These are phyloP conservation scores for Ceratocystis eucalypticola DNA, from an alignment of 2,329 filamentous ascomycete species.

Conservation along the genomic window DNA sequence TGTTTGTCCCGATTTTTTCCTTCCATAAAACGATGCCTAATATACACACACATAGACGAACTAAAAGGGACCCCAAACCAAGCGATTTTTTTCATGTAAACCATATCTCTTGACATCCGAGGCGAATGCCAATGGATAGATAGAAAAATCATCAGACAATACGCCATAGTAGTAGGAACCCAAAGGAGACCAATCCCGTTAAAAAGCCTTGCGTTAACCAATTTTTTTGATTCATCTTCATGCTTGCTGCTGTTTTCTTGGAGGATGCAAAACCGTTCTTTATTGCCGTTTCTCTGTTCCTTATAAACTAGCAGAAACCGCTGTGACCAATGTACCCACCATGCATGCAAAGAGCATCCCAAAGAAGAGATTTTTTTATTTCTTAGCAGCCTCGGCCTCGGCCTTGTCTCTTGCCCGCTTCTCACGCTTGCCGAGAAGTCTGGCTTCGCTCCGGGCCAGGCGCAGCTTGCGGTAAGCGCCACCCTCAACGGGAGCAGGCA, in stretches of 20 bases:
- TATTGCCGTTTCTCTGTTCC: constrained; percentile 18
- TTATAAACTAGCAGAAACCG: constrained; percentile 19
- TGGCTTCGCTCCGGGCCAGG: constrained; percentile 68
- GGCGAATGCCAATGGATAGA: constrained; percentile 12
- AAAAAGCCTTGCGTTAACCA: constrained; percentile 24
- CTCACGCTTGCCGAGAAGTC: constrained; percentile 71
- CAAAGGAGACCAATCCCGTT: constrained; percentile 27
- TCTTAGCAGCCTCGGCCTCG: constrained; percentile 73
- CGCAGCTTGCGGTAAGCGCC: constrained; percentile 80
- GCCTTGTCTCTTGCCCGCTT: constrained; percentile 86
- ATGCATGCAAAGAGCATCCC: constrained; percentile 16
- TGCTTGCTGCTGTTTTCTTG: constrained; percentile 8
- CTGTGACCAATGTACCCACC: constrained; percentile 17
- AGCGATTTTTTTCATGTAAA: constrained; percentile 5
- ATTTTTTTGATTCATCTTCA: constrained; percentile 18
- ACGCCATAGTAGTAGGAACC: constrained; percentile 24
- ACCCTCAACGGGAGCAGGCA: constrained; percentile 63
- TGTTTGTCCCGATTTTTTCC: neutral
- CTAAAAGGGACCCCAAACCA: neutral
- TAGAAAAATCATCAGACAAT: constrained; percentile 18
- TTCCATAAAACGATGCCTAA: neutral
- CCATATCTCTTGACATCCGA: constrained; percentile 1
- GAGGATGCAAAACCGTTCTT: constrained; percentile 27
- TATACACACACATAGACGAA: constrained; percentile 1
- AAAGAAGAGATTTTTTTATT: constrained; percentile 47